phyloP scores from a whole-genome alignment of 768 basidiomycete genomes.

The Coprinellus micaceus region DNA sequence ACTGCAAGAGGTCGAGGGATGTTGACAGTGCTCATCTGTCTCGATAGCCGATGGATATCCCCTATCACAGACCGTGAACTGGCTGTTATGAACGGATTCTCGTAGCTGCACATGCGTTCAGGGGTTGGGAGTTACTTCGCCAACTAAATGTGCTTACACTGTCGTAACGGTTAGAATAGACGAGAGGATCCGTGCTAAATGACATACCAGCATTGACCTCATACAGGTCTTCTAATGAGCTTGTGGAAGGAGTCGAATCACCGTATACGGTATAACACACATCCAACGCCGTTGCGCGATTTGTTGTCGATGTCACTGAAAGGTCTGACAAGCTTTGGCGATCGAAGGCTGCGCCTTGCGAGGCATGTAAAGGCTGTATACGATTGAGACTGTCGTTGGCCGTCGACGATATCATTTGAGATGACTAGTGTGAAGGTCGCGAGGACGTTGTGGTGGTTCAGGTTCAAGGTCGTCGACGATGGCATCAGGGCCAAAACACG shows the following conservation, averaged over 20 bases:
- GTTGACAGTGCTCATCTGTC: constrained; percentile 57
- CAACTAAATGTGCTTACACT: constrained; percentile 37
- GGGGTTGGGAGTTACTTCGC: neutral
- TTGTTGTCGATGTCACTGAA: constrained; percentile 36
- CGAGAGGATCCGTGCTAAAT: constrained; percentile 3
- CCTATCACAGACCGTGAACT: constrained; percentile 69
- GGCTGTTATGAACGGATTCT: constrained; percentile 76
- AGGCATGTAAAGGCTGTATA: constrained; percentile 9
- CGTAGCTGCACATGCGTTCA: constrained; percentile 47
- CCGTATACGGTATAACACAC: constrained; percentile 71
- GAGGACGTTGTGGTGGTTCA: neutral
- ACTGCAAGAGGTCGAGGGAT: constrained; percentile 66
- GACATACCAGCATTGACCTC: constrained; percentile 66
- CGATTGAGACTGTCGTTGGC: neutral
- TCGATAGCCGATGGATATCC: constrained; percentile 64
- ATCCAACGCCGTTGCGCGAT: constrained; percentile 57
- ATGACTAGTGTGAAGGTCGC: neutral
- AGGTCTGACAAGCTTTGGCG: constrained; percentile 26
- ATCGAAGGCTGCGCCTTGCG: constrained; percentile 8
- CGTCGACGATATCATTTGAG: neutral
- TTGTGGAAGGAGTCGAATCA: constrained; percentile 46
- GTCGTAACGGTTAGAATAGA: constrained; percentile 11
- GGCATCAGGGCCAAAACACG: neutral
- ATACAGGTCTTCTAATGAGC: constrained; percentile 59
- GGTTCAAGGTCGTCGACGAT: neutral